phyloP scores from a whole-genome alignment of 1,284 basidiomycete genomes.

The Peniophora sp. region DNA sequence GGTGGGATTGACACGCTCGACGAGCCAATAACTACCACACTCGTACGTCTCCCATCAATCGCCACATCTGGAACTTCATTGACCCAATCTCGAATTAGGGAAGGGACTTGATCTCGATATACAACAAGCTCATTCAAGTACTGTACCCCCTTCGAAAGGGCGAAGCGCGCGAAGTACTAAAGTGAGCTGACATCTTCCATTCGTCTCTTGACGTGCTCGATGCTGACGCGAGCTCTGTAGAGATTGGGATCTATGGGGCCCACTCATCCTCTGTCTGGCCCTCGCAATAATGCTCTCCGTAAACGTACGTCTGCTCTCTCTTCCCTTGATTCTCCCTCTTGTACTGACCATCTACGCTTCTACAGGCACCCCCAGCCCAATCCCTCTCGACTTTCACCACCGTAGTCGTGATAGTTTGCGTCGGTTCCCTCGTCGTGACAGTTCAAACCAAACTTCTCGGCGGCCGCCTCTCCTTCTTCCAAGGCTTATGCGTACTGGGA shows the following conservation, averaged over 20 bases:
- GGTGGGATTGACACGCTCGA: slow-evolving; percentile 82
- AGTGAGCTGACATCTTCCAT: slow-evolving; percentile 31
- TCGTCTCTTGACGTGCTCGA: slow-evolving; percentile 1
- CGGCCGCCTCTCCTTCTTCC: slow-evolving; percentile 79
- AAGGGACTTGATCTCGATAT: slow-evolving; percentile 84
- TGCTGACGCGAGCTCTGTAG: slow-evolving; percentile 32
- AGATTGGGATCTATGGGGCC: slow-evolving; percentile 97
- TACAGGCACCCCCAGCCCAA: slow-evolving; percentile 77
- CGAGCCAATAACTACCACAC: slow-evolving; percentile 83
- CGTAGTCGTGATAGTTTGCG: slow-evolving; percentile 84
- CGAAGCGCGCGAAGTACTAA: slow-evolving; percentile 70
- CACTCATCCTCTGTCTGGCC: slow-evolving; percentile 77
- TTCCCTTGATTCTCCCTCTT: not conserved
- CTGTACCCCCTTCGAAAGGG: slow-evolving; percentile 74
- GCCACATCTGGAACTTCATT: not conserved
- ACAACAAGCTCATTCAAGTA: slow-evolving; percentile 87
- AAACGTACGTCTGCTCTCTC: slow-evolving; percentile 48
- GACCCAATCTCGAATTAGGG: slow-evolving; percentile 37
- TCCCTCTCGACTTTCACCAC: slow-evolving; percentile 86
- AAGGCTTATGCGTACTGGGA: slow-evolving; percentile 85
- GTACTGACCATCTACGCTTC: slow-evolving; percentile 5
- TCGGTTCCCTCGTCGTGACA: slow-evolving; percentile 85
- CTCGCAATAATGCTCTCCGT: slow-evolving; percentile 85
- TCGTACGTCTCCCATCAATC: slow-evolving; percentile 62
- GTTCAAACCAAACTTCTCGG: slow-evolving; percentile 76